These are phyloP conservation scores for Calonectria multiphialidica DNA, from an alignment of 2,329 filamentous ascomycete species.

Conservation along the genomic window DNA sequence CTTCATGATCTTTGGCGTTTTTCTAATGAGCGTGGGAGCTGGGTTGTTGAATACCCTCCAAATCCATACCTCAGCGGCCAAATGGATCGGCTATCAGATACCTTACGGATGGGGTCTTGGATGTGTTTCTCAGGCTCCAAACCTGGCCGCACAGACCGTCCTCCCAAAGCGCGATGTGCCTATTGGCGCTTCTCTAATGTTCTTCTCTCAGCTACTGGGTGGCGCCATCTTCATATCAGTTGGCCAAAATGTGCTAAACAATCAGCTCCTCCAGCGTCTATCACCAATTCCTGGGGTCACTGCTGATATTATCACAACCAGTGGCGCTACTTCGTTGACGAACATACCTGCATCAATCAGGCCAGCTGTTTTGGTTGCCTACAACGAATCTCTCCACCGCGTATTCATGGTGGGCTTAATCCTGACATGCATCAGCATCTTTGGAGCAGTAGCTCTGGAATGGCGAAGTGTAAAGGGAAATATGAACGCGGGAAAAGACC, in stretches of 20 bases:
- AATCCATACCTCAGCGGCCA: constrained; percentile 24
- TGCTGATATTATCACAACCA: constrained; percentile 3
- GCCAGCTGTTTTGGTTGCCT: constrained; percentile 51
- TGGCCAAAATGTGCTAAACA: constrained; percentile 64
- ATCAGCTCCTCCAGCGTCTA: constrained; percentile 48
- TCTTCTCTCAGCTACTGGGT: constrained; percentile 60
- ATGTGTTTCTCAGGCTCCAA: constrained; percentile 56
- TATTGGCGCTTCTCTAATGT: constrained; percentile 58
- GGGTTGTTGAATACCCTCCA: constrained; percentile 57
- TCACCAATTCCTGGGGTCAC: constrained; percentile 15
- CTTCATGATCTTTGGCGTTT: constrained; percentile 50
- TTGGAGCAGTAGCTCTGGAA: constrained; percentile 66
- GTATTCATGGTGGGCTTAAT: constrained; percentile 68
- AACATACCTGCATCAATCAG: constrained; percentile 18
- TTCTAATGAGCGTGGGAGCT: constrained; percentile 49
- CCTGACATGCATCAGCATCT: constrained; percentile 59
- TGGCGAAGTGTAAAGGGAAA: constrained; percentile 56
- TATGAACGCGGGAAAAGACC: neutral
- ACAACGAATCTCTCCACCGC: constrained; percentile 66
- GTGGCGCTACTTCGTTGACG: constrained; percentile 25
- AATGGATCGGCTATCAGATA: constrained; percentile 50
- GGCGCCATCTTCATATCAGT: constrained; percentile 64
- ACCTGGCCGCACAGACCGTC: constrained; percentile 60
- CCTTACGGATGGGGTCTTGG: constrained; percentile 58
- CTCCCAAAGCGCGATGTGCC: constrained; percentile 57